These are phyloP conservation scores for Pulveroboletus sp. DNA, from an alignment of 768 basidiomycete genomes.

Conservation along the genomic window DNA sequence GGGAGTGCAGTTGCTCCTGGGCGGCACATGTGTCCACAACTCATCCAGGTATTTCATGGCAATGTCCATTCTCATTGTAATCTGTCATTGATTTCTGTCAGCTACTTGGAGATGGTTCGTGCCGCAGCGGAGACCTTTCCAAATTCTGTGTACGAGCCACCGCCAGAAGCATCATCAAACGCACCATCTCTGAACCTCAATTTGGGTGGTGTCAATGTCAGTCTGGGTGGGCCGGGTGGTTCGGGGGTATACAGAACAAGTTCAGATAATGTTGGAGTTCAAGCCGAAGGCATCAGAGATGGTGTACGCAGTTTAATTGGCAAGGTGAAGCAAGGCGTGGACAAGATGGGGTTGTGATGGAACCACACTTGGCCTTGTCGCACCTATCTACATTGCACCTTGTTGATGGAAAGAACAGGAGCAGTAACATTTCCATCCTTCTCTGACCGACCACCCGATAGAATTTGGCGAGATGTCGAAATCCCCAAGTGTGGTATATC, in stretches of 20 bases:
- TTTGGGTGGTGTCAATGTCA: constrained; percentile 88
- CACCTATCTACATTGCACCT: not conserved
- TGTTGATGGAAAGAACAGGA: not conserved
- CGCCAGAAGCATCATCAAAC: constrained; percentile 65
- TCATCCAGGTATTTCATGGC: constrained; percentile 66
- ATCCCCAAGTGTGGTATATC: too few relatives aligned
- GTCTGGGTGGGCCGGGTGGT: constrained; percentile 81
- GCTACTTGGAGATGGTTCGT: constrained; percentile 87
- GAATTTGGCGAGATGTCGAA: not conserved
- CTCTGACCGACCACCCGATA: not conserved
- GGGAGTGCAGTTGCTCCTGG: constrained; percentile 77
- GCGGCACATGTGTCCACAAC: constrained; percentile 94
- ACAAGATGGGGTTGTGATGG: constrained; percentile 41
- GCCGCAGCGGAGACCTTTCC: constrained; percentile 62
- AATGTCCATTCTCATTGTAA: not conserved
- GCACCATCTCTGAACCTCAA: constrained; percentile 86
- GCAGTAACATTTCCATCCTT: not conserved
- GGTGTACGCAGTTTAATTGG: constrained; percentile 84
- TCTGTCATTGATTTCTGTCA: constrained; percentile 28
- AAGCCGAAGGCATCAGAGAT: constrained; percentile 85
- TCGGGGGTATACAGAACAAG: constrained; percentile 83
- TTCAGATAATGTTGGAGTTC: constrained; percentile 66
- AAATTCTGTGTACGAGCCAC: constrained; percentile 65
- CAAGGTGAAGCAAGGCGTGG: constrained; percentile 84
- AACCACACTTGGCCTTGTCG: not conserved